Base-by-base conservation (phyloP, 306 rosid species). In the Amphicarpaea edgeworthii region DNA sequence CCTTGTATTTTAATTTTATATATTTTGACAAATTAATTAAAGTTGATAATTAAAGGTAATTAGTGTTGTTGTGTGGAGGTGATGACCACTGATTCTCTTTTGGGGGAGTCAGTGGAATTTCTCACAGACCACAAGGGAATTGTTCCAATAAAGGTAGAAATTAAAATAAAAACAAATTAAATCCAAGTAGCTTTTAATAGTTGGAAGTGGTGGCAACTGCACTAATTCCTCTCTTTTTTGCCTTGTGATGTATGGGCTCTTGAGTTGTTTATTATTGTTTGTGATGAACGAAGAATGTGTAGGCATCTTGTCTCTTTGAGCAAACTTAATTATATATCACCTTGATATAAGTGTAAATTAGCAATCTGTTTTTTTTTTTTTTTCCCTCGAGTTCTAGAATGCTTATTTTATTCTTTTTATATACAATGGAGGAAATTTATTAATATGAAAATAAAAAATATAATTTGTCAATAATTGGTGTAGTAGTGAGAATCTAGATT, bases 41-140 rank as follows among this genome's bases (percentile, higher is more conserved):
- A 77, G 63, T 70, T 81, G 73, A 84, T n/a, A n/a, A n/a, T 75
- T 69, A 79, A 26, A 77, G 77, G 58, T 77, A 55, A 26, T 79
- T 75, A 75, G 73, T 77, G 43, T 57, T 57, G 61, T 76, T 53
- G 43, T 53, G 43, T 77, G 79, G 83, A 53, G 73, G 73, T 70
- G 80, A 71, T 70, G 76, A 70, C 81, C 81, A 43, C 68, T 45
- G n/a, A n/a, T n/a, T 76, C 79, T 73, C 68, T 77, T 45, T 79
- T 83, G 75, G 72, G 72, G 26, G 7, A 69, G 65, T 75, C 62
- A 83, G 82, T 86, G 82, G 84, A 80, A 53, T 79, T 68, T 34
- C 30, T 80, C 78, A 50, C 32, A 49, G 12, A 40, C 58, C 69
- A 57, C 55, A 58, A 76, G 73, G 26, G 70, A 74, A 75, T 70